Evolutionary conservation across 1,139 yeast species (phyloP), one percentile per base, ranked within the genome.

Genomic region (Protomyces inouyei): DNA sequence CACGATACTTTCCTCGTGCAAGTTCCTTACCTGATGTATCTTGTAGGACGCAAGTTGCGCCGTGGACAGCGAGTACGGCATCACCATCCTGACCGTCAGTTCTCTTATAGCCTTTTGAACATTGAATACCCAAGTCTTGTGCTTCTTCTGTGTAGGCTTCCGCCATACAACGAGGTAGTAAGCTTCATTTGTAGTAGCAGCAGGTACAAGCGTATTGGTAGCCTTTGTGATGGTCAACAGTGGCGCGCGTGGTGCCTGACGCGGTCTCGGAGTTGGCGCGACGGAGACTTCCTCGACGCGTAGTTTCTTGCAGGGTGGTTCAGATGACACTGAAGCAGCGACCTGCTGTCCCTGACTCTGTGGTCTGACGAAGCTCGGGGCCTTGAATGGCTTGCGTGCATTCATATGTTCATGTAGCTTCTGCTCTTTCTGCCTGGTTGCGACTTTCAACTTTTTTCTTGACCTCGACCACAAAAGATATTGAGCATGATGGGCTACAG

Each of bases 121-220:
- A n/a, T n/a, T n/a, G n/a, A n/a, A n/a, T n/a, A 43, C 48, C 98
- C 98, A 93, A 0, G 92, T 86, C 73, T 92, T 92, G 74, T 91
- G 85, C 78, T 92, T 91, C 75, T 88, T 89, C 48, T 77, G 79
- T 0, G 93, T 79, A 52, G 79, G 80, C 73, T 88, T 90, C 52
- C 98, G 78, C 83, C 87, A 88, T 69, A 88, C 82, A 1, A 85
- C 84, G 28, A 74, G 69, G 68, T 54, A 68, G 52, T 53, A 64
- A 1, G 40, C 28, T 18, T 48, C 59, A 5, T 8, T 23, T 12
- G 25, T 21, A 6, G 46, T 2, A 4, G 51, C 40, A 16, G 16
- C 25, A 2, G 9, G 16, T 12, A 36, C 18, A 3, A n/a, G n/a
- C 32, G 53, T 59, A 48, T 25, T 32, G 40, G 40, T n/a, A 8